Base-by-base conservation (phyloP, 495 filamentous ascomycete species). In the Lindgomyces ingoldianus region DNA sequence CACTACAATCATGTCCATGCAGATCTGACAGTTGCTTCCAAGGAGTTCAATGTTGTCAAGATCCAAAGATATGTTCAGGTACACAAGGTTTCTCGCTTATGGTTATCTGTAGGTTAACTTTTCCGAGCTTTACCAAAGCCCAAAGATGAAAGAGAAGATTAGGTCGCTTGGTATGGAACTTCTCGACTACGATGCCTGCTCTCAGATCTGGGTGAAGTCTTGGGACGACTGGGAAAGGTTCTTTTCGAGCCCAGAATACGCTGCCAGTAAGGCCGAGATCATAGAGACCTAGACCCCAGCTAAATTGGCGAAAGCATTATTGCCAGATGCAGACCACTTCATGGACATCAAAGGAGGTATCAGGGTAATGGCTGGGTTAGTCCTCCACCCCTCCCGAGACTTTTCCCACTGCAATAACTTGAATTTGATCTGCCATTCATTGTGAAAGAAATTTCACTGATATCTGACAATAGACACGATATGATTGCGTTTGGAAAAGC, bases 1-100 rank as follows among this genome's bases (percentile, higher is more conserved):
- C 72, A 74, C 50, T 74, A 70, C 62, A 71, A 68, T 46, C 71
- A 71, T 33, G 72, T 74, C 4, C 70, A 72, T 61, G 57, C 70
- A 10, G 72, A 74, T 25, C 50, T 74, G 39, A 72, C 72, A 16
- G 53, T 72, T 12, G 70, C 70, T 8, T 46, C 60, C 12, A 71
- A 65, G 36, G 60, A 66, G 8, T 72, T 74, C 64, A 62, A 64
- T 10, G 67, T 65, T 1, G 62, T 52, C 61, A 72, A 70, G 30
- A 55, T 74, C 26, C 70, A 74, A 54, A 49, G 72, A 56, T 74
- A 74, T 58, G 62, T 70, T n/a, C 71, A 73, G 47, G 62, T 66
- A 48, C 0, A n/a, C n/a, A n/a, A n/a, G n/a, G 57, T 22, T 1
- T 36, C 24, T 44, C 18, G 4, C 2, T 24, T 26, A 11, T 21